These are phyloP conservation scores for Rhizopogon roseolus DNA, from an alignment of 768 basidiomycete species.

Conservation along the genomic window DNA sequence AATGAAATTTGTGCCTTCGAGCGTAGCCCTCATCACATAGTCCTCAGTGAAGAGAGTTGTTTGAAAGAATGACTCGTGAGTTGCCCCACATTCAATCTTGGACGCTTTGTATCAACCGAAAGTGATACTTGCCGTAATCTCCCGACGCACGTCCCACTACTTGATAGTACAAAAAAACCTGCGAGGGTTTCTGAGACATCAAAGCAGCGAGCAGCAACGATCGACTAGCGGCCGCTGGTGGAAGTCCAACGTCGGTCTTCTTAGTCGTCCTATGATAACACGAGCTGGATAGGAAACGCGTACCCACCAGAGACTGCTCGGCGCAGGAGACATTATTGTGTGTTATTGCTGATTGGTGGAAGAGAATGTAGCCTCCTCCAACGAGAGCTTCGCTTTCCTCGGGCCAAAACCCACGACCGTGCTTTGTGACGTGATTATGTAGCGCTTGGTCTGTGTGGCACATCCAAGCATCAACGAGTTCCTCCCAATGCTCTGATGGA, in stretches of 20 bases:
- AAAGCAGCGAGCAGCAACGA: slow-evolving; percentile 11
- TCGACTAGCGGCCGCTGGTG: slow-evolving; percentile 55
- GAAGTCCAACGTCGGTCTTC: slow-evolving; percentile 84
- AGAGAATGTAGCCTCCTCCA: slow-evolving; percentile 85
- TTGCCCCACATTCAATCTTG: slow-evolving; percentile 50
- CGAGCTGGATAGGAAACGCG: slow-evolving; percentile 4
- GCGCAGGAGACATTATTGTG: slow-evolving; percentile 7
- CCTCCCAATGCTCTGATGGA: slow-evolving; percentile 96
- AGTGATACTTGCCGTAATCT: slow-evolving; percentile 29
- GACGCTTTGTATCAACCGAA: slow-evolving; percentile 95
- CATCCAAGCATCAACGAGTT: slow-evolving; percentile 98
- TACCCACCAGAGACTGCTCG: slow-evolving; percentile 53
- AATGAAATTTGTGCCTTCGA: slow-evolving; percentile 61
- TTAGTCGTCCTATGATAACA: slow-evolving; percentile 62
- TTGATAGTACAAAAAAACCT: slow-evolving; percentile 38
- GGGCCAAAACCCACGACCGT: slow-evolving; percentile 78
- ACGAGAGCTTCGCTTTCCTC: slow-evolving; percentile 67
- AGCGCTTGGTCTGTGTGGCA: slow-evolving; percentile 90
- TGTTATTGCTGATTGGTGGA: slow-evolving; percentile 23
- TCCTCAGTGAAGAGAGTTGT: slow-evolving; percentile 84
- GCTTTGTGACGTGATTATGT: slow-evolving; percentile 59
- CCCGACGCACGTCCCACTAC: slow-evolving; percentile 16
- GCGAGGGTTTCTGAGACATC: slow-evolving; percentile 47
- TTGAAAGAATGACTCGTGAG: slow-evolving; percentile 48
- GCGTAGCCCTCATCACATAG: slow-evolving; percentile 83